Evolutionary conservation across 495 filamentous ascomycete species (phyloP).

Genomic region (Xylaria longipes): DNA sequence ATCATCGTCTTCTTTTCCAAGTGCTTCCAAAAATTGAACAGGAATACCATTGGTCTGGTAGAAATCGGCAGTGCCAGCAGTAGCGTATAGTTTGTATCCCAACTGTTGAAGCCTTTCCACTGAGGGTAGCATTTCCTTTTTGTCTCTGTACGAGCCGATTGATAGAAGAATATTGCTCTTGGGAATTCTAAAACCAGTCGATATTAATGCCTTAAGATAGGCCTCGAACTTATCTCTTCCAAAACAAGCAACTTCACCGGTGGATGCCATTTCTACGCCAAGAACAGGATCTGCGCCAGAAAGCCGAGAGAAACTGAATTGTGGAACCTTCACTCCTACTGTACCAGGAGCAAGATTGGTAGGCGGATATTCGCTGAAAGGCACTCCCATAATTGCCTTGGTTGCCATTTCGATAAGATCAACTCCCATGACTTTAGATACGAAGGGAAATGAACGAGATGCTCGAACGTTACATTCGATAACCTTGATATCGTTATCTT

Average conservation of each 20-base stretch:
- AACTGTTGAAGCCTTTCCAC: constrained; percentile 84
- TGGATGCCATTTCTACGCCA: constrained; percentile 99
- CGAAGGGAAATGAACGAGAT: constrained; percentile 96
- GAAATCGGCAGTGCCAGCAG: constrained; percentile 94
- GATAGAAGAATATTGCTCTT: constrained; percentile 94
- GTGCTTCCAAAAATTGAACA: constrained; percentile 88
- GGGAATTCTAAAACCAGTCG: constrained; percentile 95
- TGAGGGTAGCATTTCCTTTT: constrained; percentile 94
- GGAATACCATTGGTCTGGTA: constrained; percentile 87
- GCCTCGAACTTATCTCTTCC: constrained; percentile 96
- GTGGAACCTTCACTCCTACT: constrained; percentile 96
- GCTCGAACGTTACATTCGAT: constrained; percentile 99
- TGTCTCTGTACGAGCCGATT: constrained; percentile 96
- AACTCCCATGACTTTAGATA: constrained; percentile 98
- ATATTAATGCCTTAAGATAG: constrained; percentile 92
- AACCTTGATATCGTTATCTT: constrained; percentile 99
- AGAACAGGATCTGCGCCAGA: constrained; percentile 96
- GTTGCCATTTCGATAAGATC: constrained; percentile 99
- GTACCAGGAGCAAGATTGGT: constrained; percentile 77
- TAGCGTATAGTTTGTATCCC: constrained; percentile 94
- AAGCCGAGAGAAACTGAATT: constrained; percentile 97
- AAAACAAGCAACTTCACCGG: constrained; percentile 96
- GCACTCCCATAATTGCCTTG: constrained; percentile 90
- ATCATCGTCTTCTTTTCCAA: constrained; percentile 69
- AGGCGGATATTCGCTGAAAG: constrained; percentile 81